Evolutionary conservation across 176 grass and related monocot species (phyloP), one percentile per base, ranked within the genome.

Genomic region (Phragmites australis): DNA sequence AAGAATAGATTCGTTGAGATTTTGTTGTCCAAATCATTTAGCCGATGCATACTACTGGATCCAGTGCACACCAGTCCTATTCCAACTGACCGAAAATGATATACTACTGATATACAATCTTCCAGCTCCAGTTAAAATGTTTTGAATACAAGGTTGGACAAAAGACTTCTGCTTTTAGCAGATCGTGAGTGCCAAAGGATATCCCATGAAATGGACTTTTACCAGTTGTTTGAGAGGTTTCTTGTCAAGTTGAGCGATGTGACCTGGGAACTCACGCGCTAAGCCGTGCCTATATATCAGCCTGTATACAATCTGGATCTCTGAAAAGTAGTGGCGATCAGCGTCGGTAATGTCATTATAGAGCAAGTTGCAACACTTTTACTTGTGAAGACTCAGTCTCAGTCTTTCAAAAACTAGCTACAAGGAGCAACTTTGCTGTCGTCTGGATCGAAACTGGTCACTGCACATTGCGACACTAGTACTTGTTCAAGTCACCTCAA

Each of bases 141-240:
- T 80, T 74, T 49, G 27, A 86, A 53, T 11, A 19, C 25, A 61
- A 30, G 31, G n/a, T 48, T 42, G 43, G 51, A 15, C 23, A 10
- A 18, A 69, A 5, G 22, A 22, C 17, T 9, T 13, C 58, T 69
- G 32, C 63, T 76, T 76, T 86, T 60, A 59, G 84, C 84, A 57
- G 41, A 58, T 40, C 26, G 11, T 43, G 57, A 73, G 46, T 64
- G 48, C 26, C 19, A 15, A 31, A 52, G 47, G 48, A 75, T 81
- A 26, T 6, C 50, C 26, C 18, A 23, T 34, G 12, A 83, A 39
- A 19, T 53, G 31, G 50, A 48, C 37, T 19, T 53, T 6, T 18
- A 12, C 43, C 23, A 17, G 27, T 53, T 60, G 47, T 46, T 57
- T 25, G 6, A 74, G 47, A 26, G 14, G 8, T 15, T 9, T 41